Evolutionary conservation across 202 grass and related monocot genomes (phyloP).

Genomic region (Musa balbisiana): DNA sequence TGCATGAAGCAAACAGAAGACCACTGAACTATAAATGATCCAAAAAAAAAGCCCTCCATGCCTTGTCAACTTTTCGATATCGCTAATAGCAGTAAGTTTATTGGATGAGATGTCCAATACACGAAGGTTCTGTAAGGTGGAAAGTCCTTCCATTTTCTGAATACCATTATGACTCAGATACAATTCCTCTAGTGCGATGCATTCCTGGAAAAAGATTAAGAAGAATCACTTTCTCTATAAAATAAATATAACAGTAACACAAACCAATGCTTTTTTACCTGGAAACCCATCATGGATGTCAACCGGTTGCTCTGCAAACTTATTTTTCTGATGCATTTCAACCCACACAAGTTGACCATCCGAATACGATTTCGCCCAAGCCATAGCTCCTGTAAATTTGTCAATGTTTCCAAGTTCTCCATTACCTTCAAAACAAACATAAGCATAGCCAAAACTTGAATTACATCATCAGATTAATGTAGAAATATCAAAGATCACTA

Average conservation of each 20-base stretch:
- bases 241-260: not conserved
- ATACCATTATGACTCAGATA: slow-evolving; percentile 97
- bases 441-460: not conserved
- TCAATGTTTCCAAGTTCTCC: slow-evolving; percentile 79
- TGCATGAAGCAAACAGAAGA: slow-evolving; percentile 6
- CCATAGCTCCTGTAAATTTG: slow-evolving; percentile 79
- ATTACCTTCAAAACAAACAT: slow-evolving; percentile 40
- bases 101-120: slow-evolving; percentile 92
- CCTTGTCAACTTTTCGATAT: slow-evolving; percentile 74
- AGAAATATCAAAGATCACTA: no score
- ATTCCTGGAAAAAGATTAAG: slow-evolving; percentile 39
- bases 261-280: slow-evolving; percentile 39
- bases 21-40: not conserved
- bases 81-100: slow-evolving; percentile 56
- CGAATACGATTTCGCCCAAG: slow-evolving; percentile 80
- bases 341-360: slow-evolving; percentile 71
- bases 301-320: slow-evolving; percentile 93
- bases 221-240: no score
- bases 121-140: slow-evolving; percentile 69
- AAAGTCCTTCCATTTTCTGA: slow-evolving; percentile 86
- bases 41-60: slow-evolving; percentile 20
- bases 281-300: slow-evolving; percentile 69
- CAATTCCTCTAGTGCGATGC: slow-evolving; percentile 71
- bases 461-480: no score
- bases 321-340: slow-evolving; percentile 83